Base-by-base conservation (phyloP, 495 filamentous ascomycete species). In the Penicillium cinerascens region DNA sequence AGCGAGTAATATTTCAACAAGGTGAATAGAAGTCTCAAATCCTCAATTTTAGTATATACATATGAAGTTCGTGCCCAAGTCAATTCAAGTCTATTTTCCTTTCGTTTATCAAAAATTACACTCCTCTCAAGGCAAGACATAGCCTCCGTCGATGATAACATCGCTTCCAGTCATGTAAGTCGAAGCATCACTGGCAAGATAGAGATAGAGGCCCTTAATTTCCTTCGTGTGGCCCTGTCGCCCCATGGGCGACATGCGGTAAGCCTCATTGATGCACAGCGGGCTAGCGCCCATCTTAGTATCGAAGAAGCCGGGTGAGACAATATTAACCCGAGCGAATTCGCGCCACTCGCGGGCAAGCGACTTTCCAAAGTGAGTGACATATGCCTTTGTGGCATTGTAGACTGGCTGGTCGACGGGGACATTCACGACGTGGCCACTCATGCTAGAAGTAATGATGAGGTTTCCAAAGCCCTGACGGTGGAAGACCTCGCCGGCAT, bases 361-460 rank as follows among this genome's bases (percentile, higher is more conserved):
- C 20, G 82, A 87, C 22, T 84, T 78, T 0, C 80, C 78, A 11
- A 87, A 65, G 55, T 88, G 83, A 17, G 86, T 79, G 0, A 88
- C 79, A 8, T 82, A 85, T 0, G 86, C 86, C 42, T 88, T 88
- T 4, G 75, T 82, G 3, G 75, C 79, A 59, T 88, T 89, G 66
- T 88, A 88, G 1, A 87, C 83, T 0, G 83, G 80, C 17, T 78
- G 79, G 16, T 83, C 72, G 20, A 83, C 67, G 1, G 83, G 84
- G 40, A 83, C 81, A 55, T 92, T 93, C 25, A 89, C 89, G 47
- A 92, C 73, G 16, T 82, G 86, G 3, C 79, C 89, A 61, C 84
- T 88, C 89, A 92, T 92, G 55, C 81, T 85, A 2, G 84, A 89
- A 55, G 90, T 88, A 55, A 92, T 66, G 44, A 86, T 83, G 40